These are phyloP conservation scores for Xylaria curta DNA, from an alignment of 495 filamentous ascomycete genomes.

Conservation along the genomic window DNA sequence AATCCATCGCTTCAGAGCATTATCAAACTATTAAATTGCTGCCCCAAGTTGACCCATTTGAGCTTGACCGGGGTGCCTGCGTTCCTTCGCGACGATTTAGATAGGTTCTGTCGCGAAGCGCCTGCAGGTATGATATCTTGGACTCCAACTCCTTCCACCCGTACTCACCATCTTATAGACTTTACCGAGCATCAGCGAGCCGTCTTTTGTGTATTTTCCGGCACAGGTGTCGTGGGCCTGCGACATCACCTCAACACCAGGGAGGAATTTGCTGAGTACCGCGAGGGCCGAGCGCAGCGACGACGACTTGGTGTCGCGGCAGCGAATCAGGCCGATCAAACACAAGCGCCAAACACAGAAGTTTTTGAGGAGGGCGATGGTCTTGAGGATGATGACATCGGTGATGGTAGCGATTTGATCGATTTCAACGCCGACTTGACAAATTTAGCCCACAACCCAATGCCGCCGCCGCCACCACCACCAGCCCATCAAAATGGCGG, in stretches of 20 bases:
- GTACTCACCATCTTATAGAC: constrained; percentile 57
- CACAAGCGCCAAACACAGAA: constrained; percentile 36
- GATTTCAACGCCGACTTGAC: constrained; percentile 33
- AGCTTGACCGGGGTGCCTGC: constrained; percentile 94
- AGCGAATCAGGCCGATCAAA: constrained; percentile 18
- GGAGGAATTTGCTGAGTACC: constrained; percentile 38
- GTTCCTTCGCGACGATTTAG: constrained; percentile 77
- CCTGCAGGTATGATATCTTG: constrained; percentile 63
- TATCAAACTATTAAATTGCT: constrained; percentile 84
- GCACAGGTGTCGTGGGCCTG: constrained; percentile 77
- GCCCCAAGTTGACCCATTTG: constrained; percentile 90
- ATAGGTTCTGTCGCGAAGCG: constrained; percentile 82
- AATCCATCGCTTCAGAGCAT: constrained; percentile 70
- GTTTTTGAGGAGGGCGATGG: constrained; percentile 47
- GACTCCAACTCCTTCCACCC: constrained; percentile 36
- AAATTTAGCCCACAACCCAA: constrained; percentile 25
- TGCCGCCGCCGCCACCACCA: constrained; percentile 33
- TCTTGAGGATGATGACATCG: constrained; percentile 52
- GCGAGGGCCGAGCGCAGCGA: constrained; percentile 16
- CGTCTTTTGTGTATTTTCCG: constrained; percentile 97
- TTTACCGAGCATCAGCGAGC: constrained; percentile 95
- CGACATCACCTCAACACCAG: constrained; percentile 75
- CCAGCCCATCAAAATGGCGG: constrained; percentile 24
- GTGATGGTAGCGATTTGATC: constrained; percentile 51
- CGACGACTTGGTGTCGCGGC: constrained; percentile 19